phyloP scores from a whole-genome alignment of 345 rosid species.

The Erysimum cheiranthoides region DNA sequence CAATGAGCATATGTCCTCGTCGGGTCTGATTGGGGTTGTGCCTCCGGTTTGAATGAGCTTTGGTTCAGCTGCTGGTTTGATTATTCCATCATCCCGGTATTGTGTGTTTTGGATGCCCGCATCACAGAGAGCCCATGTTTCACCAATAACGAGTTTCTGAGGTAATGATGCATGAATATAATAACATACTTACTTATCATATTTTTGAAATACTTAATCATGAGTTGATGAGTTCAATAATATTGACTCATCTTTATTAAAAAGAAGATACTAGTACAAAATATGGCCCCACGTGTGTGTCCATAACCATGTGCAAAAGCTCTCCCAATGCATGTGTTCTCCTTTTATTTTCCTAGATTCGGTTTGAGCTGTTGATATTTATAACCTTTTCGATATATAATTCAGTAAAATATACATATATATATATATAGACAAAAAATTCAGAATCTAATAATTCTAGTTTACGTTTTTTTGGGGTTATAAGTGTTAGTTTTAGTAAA shows the following conservation, averaged over 20 bases:
- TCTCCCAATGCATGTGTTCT: conserved; percentile 33
- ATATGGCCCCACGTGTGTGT: conserved; percentile 39
- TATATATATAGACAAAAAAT: too few species aligned
- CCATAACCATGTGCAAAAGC: conserved; percentile 42
- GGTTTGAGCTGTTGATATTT: not conserved
- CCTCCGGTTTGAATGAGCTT: too few species aligned
- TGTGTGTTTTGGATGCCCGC: too few species aligned
- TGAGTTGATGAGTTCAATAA: conserved; percentile 24
- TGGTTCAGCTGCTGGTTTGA: too few species aligned
- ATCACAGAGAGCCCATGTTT: conserved; percentile 28
- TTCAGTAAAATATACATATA: too few species aligned
- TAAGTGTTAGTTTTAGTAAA: not conserved
- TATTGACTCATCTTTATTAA: not conserved
- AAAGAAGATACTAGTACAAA: not conserved
- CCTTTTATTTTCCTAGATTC: conserved; percentile 32
- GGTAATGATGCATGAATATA: conserved; percentile 10
- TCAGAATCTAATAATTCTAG: not conserved
- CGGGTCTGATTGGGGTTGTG: too few species aligned
- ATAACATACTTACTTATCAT: not conserved
- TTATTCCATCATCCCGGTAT: too few species aligned
- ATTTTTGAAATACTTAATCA: conserved; percentile 11
- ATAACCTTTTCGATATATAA: too few species aligned
- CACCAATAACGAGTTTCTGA: conserved; percentile 18
- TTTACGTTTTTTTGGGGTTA: not conserved
- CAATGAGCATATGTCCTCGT: too few species aligned